phyloP scores from a whole-genome alignment of 2,329 filamentous ascomycete genomes.

The Xylaria sp. region DNA sequence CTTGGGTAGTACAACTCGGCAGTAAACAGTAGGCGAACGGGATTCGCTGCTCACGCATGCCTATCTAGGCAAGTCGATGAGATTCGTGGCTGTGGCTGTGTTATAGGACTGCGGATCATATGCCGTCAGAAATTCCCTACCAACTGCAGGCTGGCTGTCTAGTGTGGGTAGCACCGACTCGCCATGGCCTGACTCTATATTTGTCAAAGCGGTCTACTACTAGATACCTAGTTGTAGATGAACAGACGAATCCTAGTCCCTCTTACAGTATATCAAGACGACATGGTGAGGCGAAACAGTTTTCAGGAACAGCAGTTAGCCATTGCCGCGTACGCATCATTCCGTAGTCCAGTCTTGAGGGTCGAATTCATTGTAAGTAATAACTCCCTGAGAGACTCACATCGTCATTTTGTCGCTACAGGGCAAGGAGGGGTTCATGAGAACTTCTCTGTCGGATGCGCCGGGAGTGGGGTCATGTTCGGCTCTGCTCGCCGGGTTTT shows the following conservation, averaged over 20 bases:
- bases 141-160: neutral
- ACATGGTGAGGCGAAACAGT: neutral
- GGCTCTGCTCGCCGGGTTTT: conserved; percentile 10
- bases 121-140: neutral
- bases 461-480: conserved; percentile 6
- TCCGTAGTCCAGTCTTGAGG: neutral
- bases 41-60: conserved; percentile 1
- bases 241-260: neutral
- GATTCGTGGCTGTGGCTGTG: conserved; percentile 17
- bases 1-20: neutral
- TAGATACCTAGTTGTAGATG: too few species aligned
- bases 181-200: conserved; percentile 15
- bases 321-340: too few species aligned
- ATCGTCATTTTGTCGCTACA: neutral
- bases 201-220: conserved; percentile 17
- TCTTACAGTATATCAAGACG: neutral
- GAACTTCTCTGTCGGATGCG: neutral
- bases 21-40: neutral
- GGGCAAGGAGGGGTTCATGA: neutral
- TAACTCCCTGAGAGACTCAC: too few species aligned
- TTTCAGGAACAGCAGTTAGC: neutral
- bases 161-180: conserved; percentile 6
- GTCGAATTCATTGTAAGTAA: neutral
- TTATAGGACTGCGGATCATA: neutral
- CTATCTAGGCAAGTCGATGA: conserved; percentile 19